A percentile compares a stretch with the other conserved stretches of the same genome.
Conservation (phyloP, 345 rosid species). For the Camelina laxa region DNA sequence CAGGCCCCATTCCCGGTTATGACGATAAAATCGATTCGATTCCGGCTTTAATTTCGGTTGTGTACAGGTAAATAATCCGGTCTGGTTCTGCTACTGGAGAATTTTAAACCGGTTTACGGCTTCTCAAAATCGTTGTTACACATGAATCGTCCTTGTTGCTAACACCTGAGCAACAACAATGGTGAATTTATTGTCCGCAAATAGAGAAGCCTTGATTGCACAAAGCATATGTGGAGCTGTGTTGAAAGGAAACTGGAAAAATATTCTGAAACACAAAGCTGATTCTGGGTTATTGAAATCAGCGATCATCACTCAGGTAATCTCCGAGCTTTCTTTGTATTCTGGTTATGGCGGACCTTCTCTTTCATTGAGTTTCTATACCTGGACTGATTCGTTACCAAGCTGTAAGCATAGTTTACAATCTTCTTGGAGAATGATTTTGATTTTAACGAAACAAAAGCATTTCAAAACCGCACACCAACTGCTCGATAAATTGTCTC, state of each 20-base stretch:
- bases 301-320: slow-evolving; percentile 53
- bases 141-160: not conserved
- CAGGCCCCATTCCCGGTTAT: not conserved
- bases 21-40: not conserved
- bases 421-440: slow-evolving; percentile 83
- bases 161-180: slow-evolving; percentile 21
- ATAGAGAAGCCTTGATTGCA: slow-evolving; percentile 49
- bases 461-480: slow-evolving; percentile 77
- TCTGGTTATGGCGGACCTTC: slow-evolving; percentile 44
- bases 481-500: slow-evolving; percentile 80
- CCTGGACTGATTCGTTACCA: slow-evolving; percentile 57
- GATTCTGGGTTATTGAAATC: slow-evolving; percentile 53
- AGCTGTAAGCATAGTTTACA: slow-evolving; percentile 62
- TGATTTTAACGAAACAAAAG: slow-evolving; percentile 62
- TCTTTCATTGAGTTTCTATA: slow-evolving; percentile 66
- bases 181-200: slow-evolving; percentile 30
- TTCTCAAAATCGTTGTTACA: not conserved
- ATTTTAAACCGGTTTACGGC: slow-evolving; percentile 8
- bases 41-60: not conserved
- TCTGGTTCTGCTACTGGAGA: not conserved
- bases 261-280: slow-evolving; percentile 48
- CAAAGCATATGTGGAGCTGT: slow-evolving; percentile 55
- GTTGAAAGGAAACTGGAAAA: slow-evolving; percentile 74
- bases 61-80: not conserved
- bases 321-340: slow-evolving; percentile 52